Conservation (phyloP, 208 protist species). For the Crithidia fasciculata region DNA sequence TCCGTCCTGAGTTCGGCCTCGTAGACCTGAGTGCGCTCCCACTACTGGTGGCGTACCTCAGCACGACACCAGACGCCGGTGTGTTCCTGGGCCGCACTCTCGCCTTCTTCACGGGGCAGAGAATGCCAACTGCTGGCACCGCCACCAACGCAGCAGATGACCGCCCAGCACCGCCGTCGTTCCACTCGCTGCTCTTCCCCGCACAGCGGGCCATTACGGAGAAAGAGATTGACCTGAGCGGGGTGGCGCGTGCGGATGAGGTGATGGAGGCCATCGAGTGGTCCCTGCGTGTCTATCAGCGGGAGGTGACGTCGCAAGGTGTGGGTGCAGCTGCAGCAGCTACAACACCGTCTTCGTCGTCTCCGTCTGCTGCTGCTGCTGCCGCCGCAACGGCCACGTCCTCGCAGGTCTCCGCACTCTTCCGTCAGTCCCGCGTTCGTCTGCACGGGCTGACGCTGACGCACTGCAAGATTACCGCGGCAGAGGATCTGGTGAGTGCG, state of each 20-base stretch:
- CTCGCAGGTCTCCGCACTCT: constrained; percentile 24
- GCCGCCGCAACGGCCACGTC: neutral
- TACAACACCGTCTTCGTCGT: too few relatives aligned
- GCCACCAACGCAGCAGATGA: neutral
- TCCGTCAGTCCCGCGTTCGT: constrained; percentile 29
- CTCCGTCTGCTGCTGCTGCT: neutral
- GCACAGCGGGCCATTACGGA: constrained; percentile 42
- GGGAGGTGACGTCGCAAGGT: constrained; percentile 22
- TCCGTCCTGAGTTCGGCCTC: constrained; percentile 55
- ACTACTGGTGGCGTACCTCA: constrained; percentile 53
- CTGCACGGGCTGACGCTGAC: constrained; percentile 60
- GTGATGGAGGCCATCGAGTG: constrained; percentile 73
- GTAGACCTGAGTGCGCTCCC: constrained; percentile 76
- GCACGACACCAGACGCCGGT: constrained; percentile 29
- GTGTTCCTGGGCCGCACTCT: constrained; percentile 50
- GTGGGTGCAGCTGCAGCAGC: neutral
- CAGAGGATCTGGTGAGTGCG: constrained; percentile 64
- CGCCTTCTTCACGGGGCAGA: constrained; percentile 44
- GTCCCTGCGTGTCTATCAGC: constrained; percentile 44
- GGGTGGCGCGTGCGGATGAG: constrained; percentile 52
- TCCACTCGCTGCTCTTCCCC: constrained; percentile 15
- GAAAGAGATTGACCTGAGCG: constrained; percentile 81
- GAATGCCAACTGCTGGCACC: neutral
- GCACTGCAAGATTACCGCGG: constrained; percentile 57
- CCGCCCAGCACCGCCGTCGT: constrained; percentile 3